phyloP scores from a whole-genome alignment of 257 asterid species.

The Forsythia suspensa region DNA sequence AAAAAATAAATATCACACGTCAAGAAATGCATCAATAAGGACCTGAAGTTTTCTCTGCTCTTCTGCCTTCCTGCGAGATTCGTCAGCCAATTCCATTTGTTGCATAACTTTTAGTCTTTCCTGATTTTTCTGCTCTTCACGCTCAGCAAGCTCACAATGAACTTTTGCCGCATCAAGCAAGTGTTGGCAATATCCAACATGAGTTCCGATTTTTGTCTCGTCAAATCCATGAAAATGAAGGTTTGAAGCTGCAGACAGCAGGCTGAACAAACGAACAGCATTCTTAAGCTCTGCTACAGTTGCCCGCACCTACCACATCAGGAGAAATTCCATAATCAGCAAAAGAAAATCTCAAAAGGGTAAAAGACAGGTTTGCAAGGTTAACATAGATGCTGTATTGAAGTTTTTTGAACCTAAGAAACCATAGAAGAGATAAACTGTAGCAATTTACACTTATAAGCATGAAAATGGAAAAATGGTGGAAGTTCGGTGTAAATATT shows the following conservation, averaged over 20 bases:
- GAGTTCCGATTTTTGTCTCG: slow-evolving; percentile 96
- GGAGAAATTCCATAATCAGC: slow-evolving; percentile 11
- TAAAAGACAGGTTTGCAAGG: neutral
- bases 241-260: slow-evolving; percentile 83
- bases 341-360: neutral
- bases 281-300: slow-evolving; percentile 95
- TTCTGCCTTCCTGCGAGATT: slow-evolving; percentile 84
- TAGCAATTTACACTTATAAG: neutral
- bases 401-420: neutral
- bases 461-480: neutral
- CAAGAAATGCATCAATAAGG: slow-evolving; percentile 21
- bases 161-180: slow-evolving; percentile 94
- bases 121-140: slow-evolving; percentile 77
- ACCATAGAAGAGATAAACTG: neutral
- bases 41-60: slow-evolving; percentile 91
- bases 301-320: slow-evolving; percentile 61
- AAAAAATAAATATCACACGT: neutral
- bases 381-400: neutral
- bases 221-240: slow-evolving; percentile 94
- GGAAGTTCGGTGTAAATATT: neutral
- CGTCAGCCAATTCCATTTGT: slow-evolving; percentile 88
- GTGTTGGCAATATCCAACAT: slow-evolving; percentile 94
- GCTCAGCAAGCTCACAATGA: slow-evolving; percentile 93
- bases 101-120: slow-evolving; percentile 84
- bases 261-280: slow-evolving; percentile 93